Percentiles rank a stretch among this genome's conserved stretches.
These are phyloP conservation scores for Telfairia occidentalis DNA, from an alignment of 331 rosid species.

Conservation along the genomic window DNA sequence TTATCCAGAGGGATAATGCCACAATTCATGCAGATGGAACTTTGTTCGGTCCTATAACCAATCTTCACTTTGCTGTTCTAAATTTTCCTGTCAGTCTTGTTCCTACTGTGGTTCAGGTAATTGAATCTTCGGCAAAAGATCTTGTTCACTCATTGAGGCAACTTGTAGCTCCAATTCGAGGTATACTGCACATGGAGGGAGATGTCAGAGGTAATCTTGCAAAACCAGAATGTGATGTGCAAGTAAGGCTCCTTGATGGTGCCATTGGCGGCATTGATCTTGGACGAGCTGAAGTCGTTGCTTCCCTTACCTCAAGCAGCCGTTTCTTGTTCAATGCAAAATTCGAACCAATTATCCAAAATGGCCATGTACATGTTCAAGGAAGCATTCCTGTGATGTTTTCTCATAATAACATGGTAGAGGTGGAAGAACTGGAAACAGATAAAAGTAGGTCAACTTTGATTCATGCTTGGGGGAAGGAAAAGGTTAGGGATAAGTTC, in stretches of 20 bases:
- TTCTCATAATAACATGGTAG: constrained; percentile 38
- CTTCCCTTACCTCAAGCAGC: constrained; percentile 72
- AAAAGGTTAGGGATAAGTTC: constrained; percentile 43
- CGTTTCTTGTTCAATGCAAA: constrained; percentile 89
- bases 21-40: constrained; percentile 93
- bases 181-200: constrained; percentile 96
- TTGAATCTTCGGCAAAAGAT: constrained; percentile 68
- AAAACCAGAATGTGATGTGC: constrained; percentile 93
- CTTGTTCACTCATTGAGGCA: constrained; percentile 56
- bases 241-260: constrained; percentile 92
- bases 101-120: constrained; percentile 69
- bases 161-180: constrained; percentile 63
- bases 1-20: constrained; percentile 82
- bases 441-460: constrained; percentile 36
- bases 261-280: constrained; percentile 82
- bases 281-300: constrained; percentile 83
- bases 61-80: constrained; percentile 87
- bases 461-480: constrained; percentile 64
- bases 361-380: constrained; percentile 79
- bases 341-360: constrained; percentile 70
- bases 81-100: constrained; percentile 83
- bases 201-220: constrained; percentile 84
- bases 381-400: constrained; percentile 82
- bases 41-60: constrained; percentile 71
- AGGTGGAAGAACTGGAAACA: constrained; percentile 43